Evolutionary conservation across 192 early-diverging fungal genomes (phyloP), one percentile per base, ranked within the genome.

Genomic region (Coemansia sp.): DNA sequence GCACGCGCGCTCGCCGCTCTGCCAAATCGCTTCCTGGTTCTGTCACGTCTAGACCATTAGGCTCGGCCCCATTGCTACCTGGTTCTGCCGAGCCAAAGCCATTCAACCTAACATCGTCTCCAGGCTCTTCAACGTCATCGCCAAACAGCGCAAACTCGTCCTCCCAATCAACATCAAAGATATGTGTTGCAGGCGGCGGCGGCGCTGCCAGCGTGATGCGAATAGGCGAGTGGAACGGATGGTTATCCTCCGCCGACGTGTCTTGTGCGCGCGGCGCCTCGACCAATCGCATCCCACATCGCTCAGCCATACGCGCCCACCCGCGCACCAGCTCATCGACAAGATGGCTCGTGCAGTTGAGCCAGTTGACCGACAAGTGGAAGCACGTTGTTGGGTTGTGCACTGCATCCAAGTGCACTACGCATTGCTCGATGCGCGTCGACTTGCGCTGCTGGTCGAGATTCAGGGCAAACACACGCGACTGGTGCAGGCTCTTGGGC

Each of bases 361-460:
- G 76, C 97, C 97, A 98, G 78, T 96, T 88, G 17, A 98, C 66
- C 65, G 94, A 91, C 53, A 98, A 87, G 62, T 97, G 94, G 66
- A 93, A 98, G 69, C 94, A 94, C 52, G 90, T 85, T 56, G 85
- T 84, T 17, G 93, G 85, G 62, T 96, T 96, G 74, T 97, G 90
- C 19, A 91, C 82, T 4, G 91, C 88, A 66, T 98, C 97, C 60
- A 94, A 87, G 62, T 98, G 94, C 47, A 98, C 69, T 47, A 90
- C 69, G 1, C 93, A 96, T 3, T 87, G 85, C 73, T 98, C 94
- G 21, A 84, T 86, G 8, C 94, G 83, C 22, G 89, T 84, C 40
- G 89, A 92, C 56, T 83, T 74, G 44, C 88, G 88, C 56, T 83
- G 83, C n/a, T 86, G 87, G 68, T 97, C 95, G 25, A 96, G 79